phyloP scores from a whole-genome alignment of 2,329 filamentous ascomycete genomes.

The Ascosphaera apis region DNA sequence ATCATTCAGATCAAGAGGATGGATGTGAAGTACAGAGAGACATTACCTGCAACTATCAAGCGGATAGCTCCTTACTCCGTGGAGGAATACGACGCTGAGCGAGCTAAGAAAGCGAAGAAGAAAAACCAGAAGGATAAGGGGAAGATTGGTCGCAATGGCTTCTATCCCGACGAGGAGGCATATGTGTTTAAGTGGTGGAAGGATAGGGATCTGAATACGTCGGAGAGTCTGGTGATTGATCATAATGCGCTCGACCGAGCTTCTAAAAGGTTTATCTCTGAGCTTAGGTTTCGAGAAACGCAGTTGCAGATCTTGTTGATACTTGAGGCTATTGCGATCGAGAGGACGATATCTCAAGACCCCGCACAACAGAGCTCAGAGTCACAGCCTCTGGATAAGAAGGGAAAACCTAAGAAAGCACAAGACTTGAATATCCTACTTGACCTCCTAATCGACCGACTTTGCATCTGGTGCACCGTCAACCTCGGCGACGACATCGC shows the following conservation, averaged over 20 bases:
- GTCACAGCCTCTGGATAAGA: constrained; percentile 4
- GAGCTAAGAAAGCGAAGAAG: constrained; percentile 10
- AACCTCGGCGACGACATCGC: constrained; percentile 15
- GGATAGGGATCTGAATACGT: constrained; percentile 10
- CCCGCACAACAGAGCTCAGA: constrained; percentile 6
- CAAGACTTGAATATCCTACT: constrained; percentile 22
- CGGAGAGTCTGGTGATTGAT: constrained; percentile 8
- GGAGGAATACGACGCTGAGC: neutral
- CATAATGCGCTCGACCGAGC: constrained; percentile 15
- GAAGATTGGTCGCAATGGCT: constrained; percentile 23
- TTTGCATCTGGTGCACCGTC: constrained; percentile 29
- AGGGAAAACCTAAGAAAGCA: constrained; percentile 13
- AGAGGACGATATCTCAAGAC: constrained; percentile 8
- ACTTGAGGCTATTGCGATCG: constrained; percentile 23
- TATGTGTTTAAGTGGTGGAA: constrained; percentile 25
- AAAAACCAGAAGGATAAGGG: constrained; percentile 14
- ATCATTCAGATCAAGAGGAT: constrained; percentile 23
- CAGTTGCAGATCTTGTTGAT: constrained; percentile 27
- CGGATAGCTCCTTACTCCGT: neutral
- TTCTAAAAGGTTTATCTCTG: constrained; percentile 18
- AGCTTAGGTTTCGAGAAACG: constrained; percentile 24
- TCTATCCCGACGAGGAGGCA: constrained; percentile 22
- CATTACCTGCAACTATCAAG: constrained; percentile 18
- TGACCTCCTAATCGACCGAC: constrained; percentile 24
- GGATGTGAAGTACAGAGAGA: constrained; percentile 24